Evolutionary conservation across 2,329 filamentous ascomycete species (phyloP), one percentile per base, ranked within the genome.

Genomic region (Trichoderma sp.): DNA sequence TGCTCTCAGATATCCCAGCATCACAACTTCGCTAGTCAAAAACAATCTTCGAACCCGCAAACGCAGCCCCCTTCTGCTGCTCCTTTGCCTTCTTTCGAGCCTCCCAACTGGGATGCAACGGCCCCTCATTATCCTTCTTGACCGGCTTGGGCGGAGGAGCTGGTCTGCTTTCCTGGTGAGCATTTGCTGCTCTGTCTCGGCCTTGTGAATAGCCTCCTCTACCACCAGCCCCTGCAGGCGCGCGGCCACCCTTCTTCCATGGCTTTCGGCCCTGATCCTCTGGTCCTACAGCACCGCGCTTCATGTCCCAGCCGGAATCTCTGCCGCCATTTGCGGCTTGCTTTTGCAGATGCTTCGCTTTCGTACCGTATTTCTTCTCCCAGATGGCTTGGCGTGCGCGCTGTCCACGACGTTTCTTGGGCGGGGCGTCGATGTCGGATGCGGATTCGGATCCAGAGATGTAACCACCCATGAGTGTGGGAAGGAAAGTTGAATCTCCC

Each of bases 401-500:
- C 80, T 96, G 92, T 4, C 92, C 92, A 27, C 91, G 85, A 75
- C 95, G 94, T n/a, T 67, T 67, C 0, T 84, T 80, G 0, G 83
- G 83, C 6, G 86, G 87, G 2, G 84, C 79, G 64, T 93, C 91
- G 27, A 92, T 82, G 72, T 92, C 90, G 0, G 90, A 91, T 7
- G 86, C 87, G 0, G 86, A 88, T 73, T 92, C 91, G 10, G 90
- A 92, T 58, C 91, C 92, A 2, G 91, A 93, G 74, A 92, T 87
- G 80, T 95, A 96, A 68, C 91, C 91, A 24, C 89, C 90, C 86
- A 93, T 92, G 19, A 96, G 86, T 1, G 89, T 89, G 0, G 92
- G 92, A 2, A 96, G 81, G 76, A 94, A 93, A 0, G 87, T 87
- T 0, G 91, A 87, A 67, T 80, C 80, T 10, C 77, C 77, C 13